Percentiles rank a stretch among this genome's conserved stretches.
phyloP scores from a whole-genome alignment of 768 basidiomycete genomes.

The Mycena metata region DNA sequence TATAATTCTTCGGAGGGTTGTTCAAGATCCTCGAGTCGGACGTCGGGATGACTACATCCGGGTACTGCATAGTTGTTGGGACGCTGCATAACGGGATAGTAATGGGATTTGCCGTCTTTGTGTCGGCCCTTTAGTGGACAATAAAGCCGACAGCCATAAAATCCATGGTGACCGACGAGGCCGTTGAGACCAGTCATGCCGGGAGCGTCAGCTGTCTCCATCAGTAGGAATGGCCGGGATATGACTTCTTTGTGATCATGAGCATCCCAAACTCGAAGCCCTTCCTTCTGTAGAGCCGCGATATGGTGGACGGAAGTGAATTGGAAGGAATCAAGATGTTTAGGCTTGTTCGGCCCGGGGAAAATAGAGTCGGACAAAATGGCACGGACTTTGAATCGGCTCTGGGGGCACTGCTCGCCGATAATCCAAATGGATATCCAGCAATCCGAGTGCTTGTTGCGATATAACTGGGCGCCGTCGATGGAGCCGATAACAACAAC shows the following conservation, averaged over 20 bases:
- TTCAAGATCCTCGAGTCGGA: too few species aligned
- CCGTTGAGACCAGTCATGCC: constrained; percentile 46
- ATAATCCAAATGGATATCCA: neutral
- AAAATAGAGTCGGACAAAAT: neutral
- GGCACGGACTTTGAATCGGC: neutral
- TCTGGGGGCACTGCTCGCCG: neutral
- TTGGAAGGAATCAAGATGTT: neutral
- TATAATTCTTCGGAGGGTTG: too few species aligned
- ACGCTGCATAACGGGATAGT: constrained; percentile 36
- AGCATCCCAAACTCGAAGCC: constrained; percentile 43
- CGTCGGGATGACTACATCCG: neutral
- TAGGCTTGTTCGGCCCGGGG: neutral
- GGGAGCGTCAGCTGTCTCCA: too few species aligned
- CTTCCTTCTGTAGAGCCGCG: constrained; percentile 30
- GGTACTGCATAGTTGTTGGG: too few species aligned
- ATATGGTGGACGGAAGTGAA: neutral
- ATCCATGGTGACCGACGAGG: constrained; percentile 43
- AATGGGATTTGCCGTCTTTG: too few species aligned
- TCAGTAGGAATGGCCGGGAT: constrained; percentile 35
- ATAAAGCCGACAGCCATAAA: constrained; percentile 19
- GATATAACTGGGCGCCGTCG: neutral
- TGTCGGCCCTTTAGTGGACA: constrained; percentile 33
- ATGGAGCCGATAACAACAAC: neutral
- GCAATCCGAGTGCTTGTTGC: neutral
- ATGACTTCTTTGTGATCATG: constrained; percentile 10